A percentile compares a stretch with the other conserved stretches of the same genome.
Evolutionary conservation across 1,139 yeast species (phyloP).

Genomic region (Nematodospora anomalae): DNA sequence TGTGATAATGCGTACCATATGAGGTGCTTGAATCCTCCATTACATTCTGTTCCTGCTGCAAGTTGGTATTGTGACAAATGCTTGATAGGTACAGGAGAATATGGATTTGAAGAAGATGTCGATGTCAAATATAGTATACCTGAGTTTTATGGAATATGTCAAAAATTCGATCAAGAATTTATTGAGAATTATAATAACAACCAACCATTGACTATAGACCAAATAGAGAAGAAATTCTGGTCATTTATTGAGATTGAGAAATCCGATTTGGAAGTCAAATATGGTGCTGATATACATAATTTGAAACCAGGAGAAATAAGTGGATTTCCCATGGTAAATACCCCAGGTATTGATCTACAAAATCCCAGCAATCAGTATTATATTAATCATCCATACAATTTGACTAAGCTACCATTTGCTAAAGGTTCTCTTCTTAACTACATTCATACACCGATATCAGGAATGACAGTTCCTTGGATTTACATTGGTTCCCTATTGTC

Average conservation of each 20-base stretch:
- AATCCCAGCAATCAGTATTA: slow-evolving; percentile 33
- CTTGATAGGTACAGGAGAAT: slow-evolving; percentile 81
- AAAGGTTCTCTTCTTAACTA: slow-evolving; percentile 62
- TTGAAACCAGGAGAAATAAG: slow-evolving; percentile 59
- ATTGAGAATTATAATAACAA: slow-evolving; percentile 26
- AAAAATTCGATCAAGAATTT: slow-evolving; percentile 48
- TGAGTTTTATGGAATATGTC: slow-evolving; percentile 64
- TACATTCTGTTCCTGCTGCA: slow-evolving; percentile 50
- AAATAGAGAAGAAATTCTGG: slow-evolving; percentile 65
- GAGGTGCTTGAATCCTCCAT: slow-evolving; percentile 58
- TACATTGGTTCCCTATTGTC: slow-evolving; percentile 73
- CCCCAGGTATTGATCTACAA: slow-evolving; percentile 24
- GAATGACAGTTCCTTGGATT: slow-evolving; percentile 84
- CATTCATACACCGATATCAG: slow-evolving; percentile 63
- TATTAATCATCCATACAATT: slow-evolving; percentile 61
- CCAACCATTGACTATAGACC: slow-evolving; percentile 36
- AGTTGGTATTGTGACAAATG: slow-evolving; percentile 85
- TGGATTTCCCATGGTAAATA: slow-evolving; percentile 58
- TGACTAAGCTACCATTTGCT: slow-evolving; percentile 66
- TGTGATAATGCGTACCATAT: slow-evolving; percentile 71
- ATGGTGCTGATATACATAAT: slow-evolving; percentile 80
- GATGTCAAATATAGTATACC: slow-evolving; percentile 54
- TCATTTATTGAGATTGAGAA: slow-evolving; percentile 45
- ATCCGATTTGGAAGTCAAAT: slow-evolving; percentile 55
- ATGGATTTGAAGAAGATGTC: slow-evolving; percentile 78